phyloP scores from a whole-genome alignment of 257 asterid genomes.

The Ligustrum vulgare region DNA sequence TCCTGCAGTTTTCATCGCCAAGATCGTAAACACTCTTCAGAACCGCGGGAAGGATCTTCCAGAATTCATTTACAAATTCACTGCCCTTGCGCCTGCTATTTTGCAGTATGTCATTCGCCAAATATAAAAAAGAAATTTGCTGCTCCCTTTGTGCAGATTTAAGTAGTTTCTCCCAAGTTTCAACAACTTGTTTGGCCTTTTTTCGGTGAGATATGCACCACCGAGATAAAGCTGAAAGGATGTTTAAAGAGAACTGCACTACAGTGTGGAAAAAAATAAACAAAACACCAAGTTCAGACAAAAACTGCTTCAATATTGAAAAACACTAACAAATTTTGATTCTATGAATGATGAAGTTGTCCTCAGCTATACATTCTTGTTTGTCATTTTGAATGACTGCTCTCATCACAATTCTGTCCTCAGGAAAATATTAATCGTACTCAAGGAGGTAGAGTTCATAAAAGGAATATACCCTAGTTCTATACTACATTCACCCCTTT shows the following conservation, averaged over 20 bases:
- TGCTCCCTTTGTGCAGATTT: constrained; percentile 76
- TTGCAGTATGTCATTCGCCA: constrained; percentile 92
- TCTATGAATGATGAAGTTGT: constrained; percentile 6
- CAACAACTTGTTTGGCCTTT: constrained; percentile 90
- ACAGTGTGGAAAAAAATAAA: constrained; percentile 18
- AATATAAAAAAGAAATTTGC: constrained; percentile 74
- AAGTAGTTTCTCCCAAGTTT: constrained; percentile 79
- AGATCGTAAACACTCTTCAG: constrained; percentile 62
- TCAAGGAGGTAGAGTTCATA: constrained; percentile 2
- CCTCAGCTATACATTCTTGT: constrained; percentile 8
- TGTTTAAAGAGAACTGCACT: constrained; percentile 45
- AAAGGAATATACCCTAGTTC: not conserved
- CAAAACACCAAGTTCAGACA: constrained; percentile 9
- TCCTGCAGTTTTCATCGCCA: constrained; percentile 66
- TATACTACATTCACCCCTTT: not conserved
- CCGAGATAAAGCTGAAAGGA: constrained; percentile 70
- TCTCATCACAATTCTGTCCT: no score
- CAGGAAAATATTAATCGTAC: not conserved
- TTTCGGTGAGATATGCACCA: constrained; percentile 86
- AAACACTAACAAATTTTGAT: not conserved
- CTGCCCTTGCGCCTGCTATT: constrained; percentile 96
- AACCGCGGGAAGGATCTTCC: constrained; percentile 87
- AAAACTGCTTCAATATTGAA: not conserved
- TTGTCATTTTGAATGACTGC: not conserved
- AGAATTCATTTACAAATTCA: constrained; percentile 92